A percentile compares a stretch with the other conserved stretches of the same genome.
phyloP scores from a whole-genome alignment of 768 basidiomycete genomes.

The Tricholoma bakamatsutake region DNA sequence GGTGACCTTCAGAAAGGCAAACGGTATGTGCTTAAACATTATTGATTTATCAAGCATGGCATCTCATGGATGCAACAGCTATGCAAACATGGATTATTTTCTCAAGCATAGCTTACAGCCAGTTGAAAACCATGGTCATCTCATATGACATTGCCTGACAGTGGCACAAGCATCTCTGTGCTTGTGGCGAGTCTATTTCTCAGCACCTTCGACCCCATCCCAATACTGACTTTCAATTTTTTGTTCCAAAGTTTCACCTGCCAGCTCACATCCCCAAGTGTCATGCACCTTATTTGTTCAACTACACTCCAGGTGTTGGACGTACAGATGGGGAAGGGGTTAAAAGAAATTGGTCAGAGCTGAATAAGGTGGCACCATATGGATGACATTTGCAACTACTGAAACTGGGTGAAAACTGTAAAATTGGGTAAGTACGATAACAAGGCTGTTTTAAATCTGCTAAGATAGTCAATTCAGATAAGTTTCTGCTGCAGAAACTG shows the following conservation, averaged over 20 bases:
- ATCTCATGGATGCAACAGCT: neutral
- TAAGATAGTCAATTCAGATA: no score
- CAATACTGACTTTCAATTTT: slow-evolving; percentile 27
- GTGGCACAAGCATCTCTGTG: slow-evolving; percentile 16
- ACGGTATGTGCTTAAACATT: neutral
- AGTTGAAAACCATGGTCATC: no score
- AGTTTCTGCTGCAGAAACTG: no score
- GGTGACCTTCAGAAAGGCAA: neutral
- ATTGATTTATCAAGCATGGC: neutral
- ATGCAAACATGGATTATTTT: slow-evolving; percentile 18
- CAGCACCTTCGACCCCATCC: neutral
- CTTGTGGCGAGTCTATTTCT: neutral
- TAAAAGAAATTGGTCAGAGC: slow-evolving; percentile 27
- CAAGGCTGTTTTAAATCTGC: no score
- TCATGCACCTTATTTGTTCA: no score
- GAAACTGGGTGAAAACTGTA: slow-evolving; percentile 18
- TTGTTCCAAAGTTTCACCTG: no score
- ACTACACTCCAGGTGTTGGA: slow-evolving; percentile 13
- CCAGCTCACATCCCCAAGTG: no score
- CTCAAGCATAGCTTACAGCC: slow-evolving; percentile 18
- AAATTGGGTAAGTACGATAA: slow-evolving; percentile 12
- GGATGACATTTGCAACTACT: slow-evolving; percentile 18
- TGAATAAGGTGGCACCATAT: slow-evolving; percentile 15
- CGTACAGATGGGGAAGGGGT: slow-evolving; percentile 29
- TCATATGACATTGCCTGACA: no score